These are phyloP conservation scores for Penicillium sp. DNA, from an alignment of 2,329 filamentous ascomycete genomes.

Conservation along the genomic window DNA sequence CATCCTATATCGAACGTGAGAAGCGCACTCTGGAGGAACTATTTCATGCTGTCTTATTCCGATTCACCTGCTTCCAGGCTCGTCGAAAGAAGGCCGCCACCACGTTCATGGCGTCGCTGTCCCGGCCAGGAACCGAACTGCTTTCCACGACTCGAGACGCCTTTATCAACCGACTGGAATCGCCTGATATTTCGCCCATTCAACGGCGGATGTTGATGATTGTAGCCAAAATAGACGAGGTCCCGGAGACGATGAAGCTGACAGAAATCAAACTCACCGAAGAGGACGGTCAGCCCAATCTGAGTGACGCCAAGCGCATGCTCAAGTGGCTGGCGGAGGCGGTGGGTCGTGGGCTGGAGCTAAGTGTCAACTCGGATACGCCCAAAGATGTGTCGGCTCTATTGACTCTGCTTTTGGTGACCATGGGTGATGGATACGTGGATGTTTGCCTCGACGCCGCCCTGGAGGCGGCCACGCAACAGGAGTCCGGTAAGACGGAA, in stretches of 20 bases:
- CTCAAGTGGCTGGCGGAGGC: slow-evolving; percentile 95
- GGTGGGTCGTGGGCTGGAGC: slow-evolving; percentile 81
- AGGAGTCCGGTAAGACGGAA: slow-evolving; percentile 75
- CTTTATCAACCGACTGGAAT: slow-evolving; percentile 83
- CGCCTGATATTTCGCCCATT: slow-evolving; percentile 78
- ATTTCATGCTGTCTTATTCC: slow-evolving; percentile 89
- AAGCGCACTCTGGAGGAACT: slow-evolving; percentile 69
- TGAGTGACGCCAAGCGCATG: slow-evolving; percentile 94
- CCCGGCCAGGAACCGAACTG: slow-evolving; percentile 83
- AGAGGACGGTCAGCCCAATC: slow-evolving; percentile 75
- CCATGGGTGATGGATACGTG: slow-evolving; percentile 79
- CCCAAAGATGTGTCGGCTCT: slow-evolving; percentile 89
- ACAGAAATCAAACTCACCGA: slow-evolving; percentile 88
- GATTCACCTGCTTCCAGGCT: slow-evolving; percentile 87
- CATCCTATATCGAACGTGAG: slow-evolving; percentile 62
- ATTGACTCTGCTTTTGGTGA: slow-evolving; percentile 74
- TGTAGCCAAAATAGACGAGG: slow-evolving; percentile 75
- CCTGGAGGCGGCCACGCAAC: slow-evolving; percentile 67
- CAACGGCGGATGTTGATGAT: slow-evolving; percentile 87
- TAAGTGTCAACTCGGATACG: slow-evolving; percentile 82
- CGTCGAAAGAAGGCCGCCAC: slow-evolving; percentile 78
- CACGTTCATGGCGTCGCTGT: slow-evolving; percentile 86
- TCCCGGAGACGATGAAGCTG: slow-evolving; percentile 61
- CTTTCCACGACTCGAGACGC: slow-evolving; percentile 83
- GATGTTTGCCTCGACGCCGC: slow-evolving; percentile 64